A percentile compares a stretch with the other conserved stretches of the same genome.
Conservation (phyloP, 2,329 filamentous ascomycete species). For the Bipolaris sorokiniana region DNA sequence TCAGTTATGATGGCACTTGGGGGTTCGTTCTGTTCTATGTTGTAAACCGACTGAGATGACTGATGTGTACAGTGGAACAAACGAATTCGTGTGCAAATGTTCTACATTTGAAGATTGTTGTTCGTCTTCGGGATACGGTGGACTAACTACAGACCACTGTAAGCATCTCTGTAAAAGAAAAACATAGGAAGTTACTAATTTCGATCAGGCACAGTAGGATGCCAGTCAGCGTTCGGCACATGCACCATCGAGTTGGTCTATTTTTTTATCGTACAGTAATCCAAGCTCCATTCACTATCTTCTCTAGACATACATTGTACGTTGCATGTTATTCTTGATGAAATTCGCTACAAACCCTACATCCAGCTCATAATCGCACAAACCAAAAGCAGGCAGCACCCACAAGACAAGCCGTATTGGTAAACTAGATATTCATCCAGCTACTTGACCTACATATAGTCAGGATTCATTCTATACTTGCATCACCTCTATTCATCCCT, state of each 20-base stretch:
- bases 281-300: no score
- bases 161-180: not conserved
- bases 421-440: no score
- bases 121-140: conserved; percentile 14
- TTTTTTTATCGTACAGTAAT: no score
- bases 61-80: not conserved
- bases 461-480: no score
- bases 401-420: no score
- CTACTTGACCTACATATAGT: no score
- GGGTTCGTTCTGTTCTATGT: not conserved
- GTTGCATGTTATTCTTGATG: no score
- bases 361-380: no score
- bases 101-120: conserved; percentile 7
- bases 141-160: not conserved
- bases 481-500: no score
- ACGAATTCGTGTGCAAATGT: not conserved
- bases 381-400: no score
- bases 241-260: not conserved
- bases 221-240: not conserved
- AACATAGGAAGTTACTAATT: not conserved
- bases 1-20: not conserved
- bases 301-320: no score
- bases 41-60: not conserved
- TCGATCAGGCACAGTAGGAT: conserved; percentile 11
- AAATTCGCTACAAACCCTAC: no score